Base-by-base conservation (phyloP, 2,329 filamentous ascomycete genomes). In the Venturia pyrina region DNA sequence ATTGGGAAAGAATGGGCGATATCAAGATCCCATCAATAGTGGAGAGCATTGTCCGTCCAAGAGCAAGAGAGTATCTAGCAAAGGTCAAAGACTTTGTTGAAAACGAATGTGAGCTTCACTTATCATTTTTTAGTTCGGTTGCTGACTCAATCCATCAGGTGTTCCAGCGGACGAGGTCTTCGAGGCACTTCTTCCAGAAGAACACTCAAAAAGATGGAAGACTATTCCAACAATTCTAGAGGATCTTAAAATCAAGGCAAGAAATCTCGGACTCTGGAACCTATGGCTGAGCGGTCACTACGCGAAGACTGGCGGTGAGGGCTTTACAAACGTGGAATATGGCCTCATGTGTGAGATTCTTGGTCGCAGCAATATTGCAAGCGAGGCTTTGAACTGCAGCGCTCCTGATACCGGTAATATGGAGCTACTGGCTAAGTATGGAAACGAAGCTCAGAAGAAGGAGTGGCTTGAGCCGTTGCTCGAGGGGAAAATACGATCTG, bases 201-300 rank as follows among this genome's bases (percentile, higher is more conserved):
- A 63, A 40, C 70, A 70, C 69, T 82, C 87, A 62, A 79, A 85
- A 68, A 87, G 93, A 81, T 97, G 93, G 89, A 85, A 89, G 69
- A 78, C 82, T 48, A 89, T 95, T 75, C 93, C 95, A 0, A 75
- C 82, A 57, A 83, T 98, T 72, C 85, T 99, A 68, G 95, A 99
- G 71, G 88, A 96, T 66, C 84, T 99, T 71, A 98, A 98, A 83
- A 81, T 79, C 70, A 89, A 91, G 77, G 95, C 93, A 57, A 85
- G 83, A 73, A 83, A 89, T 71, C 84, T 96, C 32, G 95, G 93
- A 1, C 83, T 99, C 56, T 99, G 95, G 95, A 99, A 99, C 79
- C 89, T 99, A 88, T 99, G 99, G 82, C 79, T 99, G 70, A 93
- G 90, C 81, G 92, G 88, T 72, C 92, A 97, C 79, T 98, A 96